phyloP scores from a whole-genome alignment of 495 filamentous ascomycete genomes.

The Articulospora tetracladia region DNA sequence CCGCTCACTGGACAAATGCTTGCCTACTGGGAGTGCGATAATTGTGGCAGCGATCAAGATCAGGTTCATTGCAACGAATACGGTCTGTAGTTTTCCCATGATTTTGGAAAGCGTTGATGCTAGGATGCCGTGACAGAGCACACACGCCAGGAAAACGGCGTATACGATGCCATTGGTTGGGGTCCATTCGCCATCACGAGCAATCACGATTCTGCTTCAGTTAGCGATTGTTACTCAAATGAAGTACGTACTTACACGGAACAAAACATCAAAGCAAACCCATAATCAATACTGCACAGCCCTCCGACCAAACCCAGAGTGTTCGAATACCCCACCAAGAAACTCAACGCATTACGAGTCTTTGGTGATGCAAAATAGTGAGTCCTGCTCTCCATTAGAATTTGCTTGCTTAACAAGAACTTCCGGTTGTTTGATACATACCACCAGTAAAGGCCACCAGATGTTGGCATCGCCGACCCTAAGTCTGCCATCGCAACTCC shows the following conservation, averaged over 20 bases:
- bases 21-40: constrained; percentile 61
- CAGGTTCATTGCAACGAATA: constrained; percentile 60
- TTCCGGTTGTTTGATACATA: neutral
- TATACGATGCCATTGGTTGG: constrained; percentile 58
- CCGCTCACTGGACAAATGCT: constrained; percentile 25
- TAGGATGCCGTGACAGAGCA: constrained; percentile 54
- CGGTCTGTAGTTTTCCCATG: constrained; percentile 64
- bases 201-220: constrained; percentile 46
- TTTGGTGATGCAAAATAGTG: constrained; percentile 60
- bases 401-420: constrained; percentile 19
- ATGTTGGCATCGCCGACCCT: constrained; percentile 66
- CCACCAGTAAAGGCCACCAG: constrained; percentile 61
- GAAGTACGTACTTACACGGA: constrained; percentile 37
- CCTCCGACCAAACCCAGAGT: constrained; percentile 64
- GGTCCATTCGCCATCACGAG: constrained; percentile 59
- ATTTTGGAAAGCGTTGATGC: constrained; percentile 50
- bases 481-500: constrained; percentile 68
- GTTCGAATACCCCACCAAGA: constrained; percentile 70
- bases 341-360: constrained; percentile 59
- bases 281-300: constrained; percentile 57
- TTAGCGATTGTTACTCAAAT: no score
- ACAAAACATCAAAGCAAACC: constrained; percentile 34
- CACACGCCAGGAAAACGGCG: constrained; percentile 56
- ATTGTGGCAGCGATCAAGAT: constrained; percentile 60
- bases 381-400: no score